Evolutionary conservation across 495 filamentous ascomycete genomes (phyloP).

Genomic region (Acidomyces sp.): DNA sequence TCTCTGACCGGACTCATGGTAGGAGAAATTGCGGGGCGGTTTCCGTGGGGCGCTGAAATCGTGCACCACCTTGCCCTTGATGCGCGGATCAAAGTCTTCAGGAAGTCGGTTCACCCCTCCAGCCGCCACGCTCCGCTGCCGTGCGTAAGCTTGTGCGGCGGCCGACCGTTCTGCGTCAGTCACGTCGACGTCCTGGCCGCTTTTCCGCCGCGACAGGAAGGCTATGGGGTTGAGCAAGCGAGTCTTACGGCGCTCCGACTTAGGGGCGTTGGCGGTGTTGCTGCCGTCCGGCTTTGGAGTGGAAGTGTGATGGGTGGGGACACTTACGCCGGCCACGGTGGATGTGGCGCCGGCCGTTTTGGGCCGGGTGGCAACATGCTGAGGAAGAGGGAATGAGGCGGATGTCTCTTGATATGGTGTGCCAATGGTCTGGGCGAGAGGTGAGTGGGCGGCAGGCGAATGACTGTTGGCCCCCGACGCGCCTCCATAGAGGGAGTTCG

Average conservation of each 20-base stretch:
- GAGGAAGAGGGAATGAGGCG: constrained; percentile 8
- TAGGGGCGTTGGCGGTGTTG: constrained; percentile 4
- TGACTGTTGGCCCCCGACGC: not conserved
- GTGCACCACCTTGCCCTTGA: constrained; percentile 71
- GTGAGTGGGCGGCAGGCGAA: constrained; percentile 1
- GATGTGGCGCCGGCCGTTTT: constrained; percentile 13
- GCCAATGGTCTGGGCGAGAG: constrained; percentile 8
- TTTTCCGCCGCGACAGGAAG: constrained; percentile 46
- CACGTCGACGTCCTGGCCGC: constrained; percentile 31
- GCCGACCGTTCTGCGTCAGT: constrained; percentile 28
- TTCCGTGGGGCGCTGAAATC: constrained; percentile 81
- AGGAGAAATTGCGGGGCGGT: constrained; percentile 46
- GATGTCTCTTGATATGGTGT: constrained; percentile 15
- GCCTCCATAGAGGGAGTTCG: no score
- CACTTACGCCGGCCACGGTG: constrained; percentile 4
- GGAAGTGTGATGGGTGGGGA: constrained; percentile 14
- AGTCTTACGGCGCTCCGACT: constrained; percentile 44
- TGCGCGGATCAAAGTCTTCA: constrained; percentile 71
- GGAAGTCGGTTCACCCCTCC: constrained; percentile 25
- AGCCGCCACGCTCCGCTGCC: constrained; percentile 34
- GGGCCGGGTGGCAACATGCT: constrained; percentile 12
- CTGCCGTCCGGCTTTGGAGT: not conserved
- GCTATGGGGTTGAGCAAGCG: constrained; percentile 58
- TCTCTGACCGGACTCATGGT: constrained; percentile 24
- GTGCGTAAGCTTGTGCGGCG: constrained; percentile 30